phyloP scores from a whole-genome alignment of 257 asterid genomes.

The Perilla frutescens region DNA sequence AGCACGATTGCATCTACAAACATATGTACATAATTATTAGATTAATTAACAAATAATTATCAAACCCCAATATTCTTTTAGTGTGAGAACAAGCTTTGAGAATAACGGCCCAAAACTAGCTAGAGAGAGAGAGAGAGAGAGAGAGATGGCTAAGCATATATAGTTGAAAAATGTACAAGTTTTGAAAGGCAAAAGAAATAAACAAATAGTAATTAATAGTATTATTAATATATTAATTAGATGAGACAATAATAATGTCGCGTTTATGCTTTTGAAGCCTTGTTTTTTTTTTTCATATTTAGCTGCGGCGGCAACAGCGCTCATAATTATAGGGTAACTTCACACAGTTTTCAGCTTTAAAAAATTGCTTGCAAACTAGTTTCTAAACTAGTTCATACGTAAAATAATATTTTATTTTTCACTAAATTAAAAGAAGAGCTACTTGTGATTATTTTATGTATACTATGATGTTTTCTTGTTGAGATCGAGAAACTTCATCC shows the following conservation, averaged over 20 bases:
- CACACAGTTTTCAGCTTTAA: slow-evolving; percentile 4
- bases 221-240: neutral
- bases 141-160: neutral
- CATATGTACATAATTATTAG: neutral
- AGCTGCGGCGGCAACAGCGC: slow-evolving; percentile 44
- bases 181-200: neutral
- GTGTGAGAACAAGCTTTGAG: neutral
- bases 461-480: neutral
- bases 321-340: slow-evolving; percentile 25
- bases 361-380: slow-evolving; percentile 28
- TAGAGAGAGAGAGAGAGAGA: neutral
- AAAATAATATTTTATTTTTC: slow-evolving; percentile 33
- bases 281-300: slow-evolving; percentile 39
- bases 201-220: neutral
- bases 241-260: slow-evolving; percentile 27
- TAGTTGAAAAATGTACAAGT: neutral
- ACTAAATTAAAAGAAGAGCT: slow-evolving; percentile 22
- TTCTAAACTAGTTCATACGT: slow-evolving; percentile 30
- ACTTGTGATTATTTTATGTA: neutral
- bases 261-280: slow-evolving; percentile 8
- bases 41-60: no score
- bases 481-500: slow-evolving; percentile 23
- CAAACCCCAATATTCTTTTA: neutral
- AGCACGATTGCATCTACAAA: neutral
- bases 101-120: no score